Evolutionary conservation across 192 early-diverging fungal species (phyloP).

Genomic region (Backusella mclennaniae): DNA sequence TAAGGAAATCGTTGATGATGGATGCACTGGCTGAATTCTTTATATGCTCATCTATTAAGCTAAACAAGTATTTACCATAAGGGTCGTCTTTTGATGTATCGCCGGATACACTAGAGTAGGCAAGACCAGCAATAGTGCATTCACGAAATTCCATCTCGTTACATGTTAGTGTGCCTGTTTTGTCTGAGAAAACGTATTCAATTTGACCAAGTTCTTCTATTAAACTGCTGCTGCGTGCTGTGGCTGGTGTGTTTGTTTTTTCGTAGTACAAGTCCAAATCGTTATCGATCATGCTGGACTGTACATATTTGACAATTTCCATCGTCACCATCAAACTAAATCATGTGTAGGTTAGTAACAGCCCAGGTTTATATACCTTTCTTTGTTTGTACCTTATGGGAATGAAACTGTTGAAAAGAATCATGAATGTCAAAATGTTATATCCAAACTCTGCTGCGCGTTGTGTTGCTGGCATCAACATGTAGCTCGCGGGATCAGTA

Average conservation of each 20-base stretch:
- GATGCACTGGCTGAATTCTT: constrained; percentile 49
- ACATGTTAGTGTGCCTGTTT: constrained; percentile 36
- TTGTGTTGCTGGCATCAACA: constrained; percentile 25
- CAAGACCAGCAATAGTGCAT: constrained; percentile 86
- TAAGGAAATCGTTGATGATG: constrained; percentile 87
- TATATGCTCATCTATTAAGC: constrained; percentile 58
- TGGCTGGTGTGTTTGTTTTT: constrained; percentile 86
- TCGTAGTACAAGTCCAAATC: constrained; percentile 98
- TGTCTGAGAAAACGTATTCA: constrained; percentile 67
- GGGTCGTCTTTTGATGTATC: constrained; percentile 61
- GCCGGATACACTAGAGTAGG: constrained; percentile 84
- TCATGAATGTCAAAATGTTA: constrained; percentile 95
- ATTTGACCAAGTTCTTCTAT: constrained; percentile 94
- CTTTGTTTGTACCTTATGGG: constrained; percentile 70
- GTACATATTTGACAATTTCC: constrained; percentile 95
- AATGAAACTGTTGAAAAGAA: constrained; percentile 98
- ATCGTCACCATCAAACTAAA: constrained; percentile 95
- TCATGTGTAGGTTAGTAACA: background rate
- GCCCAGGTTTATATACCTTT: no score
- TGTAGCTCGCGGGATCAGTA: constrained; percentile 44
- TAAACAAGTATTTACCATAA: constrained; percentile 60
- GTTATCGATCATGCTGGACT: constrained; percentile 84
- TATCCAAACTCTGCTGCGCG: constrained; percentile 63
- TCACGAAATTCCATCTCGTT: constrained; percentile 72
- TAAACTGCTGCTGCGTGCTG: constrained; percentile 80